phyloP scores from a whole-genome alignment of 169 alveolate genomes.

The Plasmodium gonderi region DNA sequence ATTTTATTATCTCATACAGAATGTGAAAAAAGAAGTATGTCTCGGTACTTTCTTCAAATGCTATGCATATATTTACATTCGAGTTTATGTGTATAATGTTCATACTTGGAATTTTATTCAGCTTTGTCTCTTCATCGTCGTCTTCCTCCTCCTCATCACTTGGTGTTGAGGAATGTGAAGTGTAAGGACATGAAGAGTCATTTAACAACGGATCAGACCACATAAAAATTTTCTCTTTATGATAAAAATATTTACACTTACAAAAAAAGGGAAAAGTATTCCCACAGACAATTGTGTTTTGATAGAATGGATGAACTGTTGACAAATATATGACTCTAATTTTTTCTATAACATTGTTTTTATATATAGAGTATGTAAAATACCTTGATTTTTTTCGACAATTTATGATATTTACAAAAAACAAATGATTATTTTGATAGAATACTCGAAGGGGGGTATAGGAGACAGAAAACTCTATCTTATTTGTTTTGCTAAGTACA shows the following conservation, averaged over 20 bases:
- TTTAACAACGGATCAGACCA: conserved; percentile 36
- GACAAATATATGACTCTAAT: conserved; percentile 58
- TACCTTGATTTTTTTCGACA: not conserved
- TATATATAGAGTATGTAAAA: conserved; percentile 49
- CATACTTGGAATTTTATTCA: conserved; percentile 53
- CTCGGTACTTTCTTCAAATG: conserved; percentile 42
- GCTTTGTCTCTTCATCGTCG: not conserved
- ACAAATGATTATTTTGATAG: conserved; percentile 19
- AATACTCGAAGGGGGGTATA: conserved; percentile 57
- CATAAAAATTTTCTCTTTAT: conserved; percentile 29
- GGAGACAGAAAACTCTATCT: conserved; percentile 1
- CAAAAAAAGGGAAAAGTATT: conserved; percentile 10
- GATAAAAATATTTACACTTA: conserved; percentile 71
- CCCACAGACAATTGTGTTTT: not conserved
- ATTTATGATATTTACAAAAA: conserved; percentile 40
- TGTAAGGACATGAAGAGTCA: not conserved
- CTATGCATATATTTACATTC: conserved; percentile 55
- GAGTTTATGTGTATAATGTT: conserved; percentile 67
- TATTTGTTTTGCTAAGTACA: conserved; percentile 14
- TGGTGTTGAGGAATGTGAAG: too few species aligned
- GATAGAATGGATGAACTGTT: conserved; percentile 38
- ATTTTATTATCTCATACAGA: conserved; percentile 34
- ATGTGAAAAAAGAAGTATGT: conserved; percentile 61
- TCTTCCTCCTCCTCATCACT: not conserved
- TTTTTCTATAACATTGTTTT: conserved; percentile 25